These are phyloP conservation scores for Nemania diffusa DNA, from an alignment of 2,329 filamentous ascomycete species.

Conservation along the genomic window DNA sequence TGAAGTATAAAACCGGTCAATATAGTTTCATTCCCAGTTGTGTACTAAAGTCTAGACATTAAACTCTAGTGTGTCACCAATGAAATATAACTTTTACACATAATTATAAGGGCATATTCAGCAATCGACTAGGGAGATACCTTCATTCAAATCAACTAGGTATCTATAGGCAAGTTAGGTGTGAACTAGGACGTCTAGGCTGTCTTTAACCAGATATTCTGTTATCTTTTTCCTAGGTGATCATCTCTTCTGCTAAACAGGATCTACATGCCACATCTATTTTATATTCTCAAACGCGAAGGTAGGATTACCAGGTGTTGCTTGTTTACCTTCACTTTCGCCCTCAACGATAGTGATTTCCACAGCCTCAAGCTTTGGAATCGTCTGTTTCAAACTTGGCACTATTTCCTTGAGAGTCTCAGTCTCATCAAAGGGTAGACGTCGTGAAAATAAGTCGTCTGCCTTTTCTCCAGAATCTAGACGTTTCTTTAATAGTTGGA, in stretches of 20 bases:
- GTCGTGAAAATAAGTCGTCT: constrained; percentile 79
- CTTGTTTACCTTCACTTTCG: constrained; percentile 61
- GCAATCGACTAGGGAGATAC: no score
- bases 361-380: constrained; percentile 54
- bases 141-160: no score
- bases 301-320: constrained; percentile 82
- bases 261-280: constrained; percentile 16
- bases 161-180: no score
- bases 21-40: no score
- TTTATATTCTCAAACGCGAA: constrained; percentile 86
- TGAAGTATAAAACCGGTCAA: no score
- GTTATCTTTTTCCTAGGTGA: background rate
- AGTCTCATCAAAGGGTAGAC: constrained; percentile 87
- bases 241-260: background rate
- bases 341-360: constrained; percentile 56
- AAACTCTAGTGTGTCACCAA: no score
- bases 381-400: constrained; percentile 77
- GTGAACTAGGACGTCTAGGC: no score
- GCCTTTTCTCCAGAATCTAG: constrained; percentile 76
- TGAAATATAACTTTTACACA: no score
- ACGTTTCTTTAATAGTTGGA: constrained; percentile 86
- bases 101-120: no score
- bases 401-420: constrained; percentile 81
- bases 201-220: no score
- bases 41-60: no score